A percentile compares a stretch with the other conserved stretches of the same genome.
phyloP scores from a whole-genome alignment of 2,329 filamentous ascomycete species.

The Trichophyton verrucosum region DNA sequence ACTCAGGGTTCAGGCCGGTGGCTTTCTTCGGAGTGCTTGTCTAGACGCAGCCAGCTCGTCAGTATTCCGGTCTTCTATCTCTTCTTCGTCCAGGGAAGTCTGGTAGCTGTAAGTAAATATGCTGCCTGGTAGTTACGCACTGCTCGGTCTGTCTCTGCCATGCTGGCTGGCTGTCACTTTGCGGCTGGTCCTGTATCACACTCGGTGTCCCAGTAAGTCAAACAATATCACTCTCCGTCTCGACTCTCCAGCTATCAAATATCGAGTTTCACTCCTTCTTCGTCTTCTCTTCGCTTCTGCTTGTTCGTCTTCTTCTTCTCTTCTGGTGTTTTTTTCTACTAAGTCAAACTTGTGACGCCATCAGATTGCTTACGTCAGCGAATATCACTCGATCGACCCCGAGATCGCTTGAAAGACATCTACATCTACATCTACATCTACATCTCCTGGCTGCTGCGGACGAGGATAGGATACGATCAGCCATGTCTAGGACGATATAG shows the following conservation, averaged over 20 bases:
- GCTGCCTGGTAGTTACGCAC: constrained; percentile 1
- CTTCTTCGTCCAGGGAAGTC: neutral
- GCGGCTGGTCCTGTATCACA: neutral
- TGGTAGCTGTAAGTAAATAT: neutral
- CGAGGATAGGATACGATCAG: no score
- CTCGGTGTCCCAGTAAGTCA: neutral
- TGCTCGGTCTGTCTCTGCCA: constrained; percentile 13
- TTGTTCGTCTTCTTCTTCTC: neutral
- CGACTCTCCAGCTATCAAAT: neutral
- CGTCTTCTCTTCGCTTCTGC: neutral
- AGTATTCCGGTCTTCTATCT: neutral
- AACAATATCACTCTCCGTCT: neutral
- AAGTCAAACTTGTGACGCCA: neutral
- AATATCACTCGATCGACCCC: neutral
- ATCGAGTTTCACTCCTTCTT: neutral
- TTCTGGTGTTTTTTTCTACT: neutral
- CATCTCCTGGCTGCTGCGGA: no score
- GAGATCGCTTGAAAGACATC: no score
- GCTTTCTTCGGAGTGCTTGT: neutral
- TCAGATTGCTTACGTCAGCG: neutral
- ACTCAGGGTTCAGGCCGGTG: constrained; percentile 32
- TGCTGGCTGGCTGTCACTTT: neutral
- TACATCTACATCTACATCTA: no score
- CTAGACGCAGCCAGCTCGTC: neutral
- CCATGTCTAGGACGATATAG: no score